Evolutionary conservation across 2,329 filamentous ascomycete genomes (phyloP), one percentile per base, ranked within the genome.

Genomic region (Aureobasidium pullulans): DNA sequence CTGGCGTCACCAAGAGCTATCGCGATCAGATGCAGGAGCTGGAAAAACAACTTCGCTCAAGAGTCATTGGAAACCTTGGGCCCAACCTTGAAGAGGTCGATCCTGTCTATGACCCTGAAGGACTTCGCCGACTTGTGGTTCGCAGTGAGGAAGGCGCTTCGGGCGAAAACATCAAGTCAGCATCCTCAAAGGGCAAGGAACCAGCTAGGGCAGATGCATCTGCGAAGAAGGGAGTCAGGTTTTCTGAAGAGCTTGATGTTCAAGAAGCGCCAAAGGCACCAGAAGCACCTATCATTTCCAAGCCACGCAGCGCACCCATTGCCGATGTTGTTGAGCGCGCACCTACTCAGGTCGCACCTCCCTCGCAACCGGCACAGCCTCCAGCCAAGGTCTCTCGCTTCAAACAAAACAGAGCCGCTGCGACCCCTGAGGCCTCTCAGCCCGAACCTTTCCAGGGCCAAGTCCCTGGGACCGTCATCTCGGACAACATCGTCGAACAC

Each of bases 1-100:
- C 79, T 19, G 79, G 86, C 11, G 75, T 96, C 54, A 84, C 83
- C 15, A 84, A 90, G 44, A 86, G 89, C 13, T 95, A 96, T 68
- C 84, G 85, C 34, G 79, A 83, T 65, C 82, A 89, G 65, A 97
- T 99, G 94, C 81, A 88, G 46, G 89, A 92, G 64, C 77, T 99
- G 4, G 89, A 96, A 72, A 80, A 86, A 69, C 87, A 85, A 63
- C 79, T 96, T n/a, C 81, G 86, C 63, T 81, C 70, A 61, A 77
- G 75, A 63, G 77, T 78, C 62, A 73, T 85, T 66, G 79, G 79
- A 68, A 86, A 82, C 67, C 67, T 86, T 48, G 83, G 79, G 57
- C 84, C 81, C 62, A 71, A 77, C 65, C 61, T 67, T 2, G 68
- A 72, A 42, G 62, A 61, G 19, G 69, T 73, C 0, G 71, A 75